A percentile compares a stretch with the other conserved stretches of the same genome.
Conservation (phyloP, 2,329 filamentous ascomycete species). For the Hymenotorrendiella dingleyae region DNA sequence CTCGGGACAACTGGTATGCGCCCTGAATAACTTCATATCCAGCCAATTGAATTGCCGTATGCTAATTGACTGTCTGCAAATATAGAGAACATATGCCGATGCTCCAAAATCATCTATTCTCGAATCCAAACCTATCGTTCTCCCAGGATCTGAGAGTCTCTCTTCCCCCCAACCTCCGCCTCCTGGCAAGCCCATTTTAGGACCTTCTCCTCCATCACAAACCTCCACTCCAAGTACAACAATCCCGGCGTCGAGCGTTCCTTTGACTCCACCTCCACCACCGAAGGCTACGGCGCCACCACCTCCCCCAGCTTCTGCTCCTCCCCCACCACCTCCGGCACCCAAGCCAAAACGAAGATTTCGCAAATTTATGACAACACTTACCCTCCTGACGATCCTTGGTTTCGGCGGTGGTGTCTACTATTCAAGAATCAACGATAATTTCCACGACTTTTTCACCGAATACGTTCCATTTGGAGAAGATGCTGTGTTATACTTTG, state of each 20-base stretch:
- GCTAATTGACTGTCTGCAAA: too few species aligned
- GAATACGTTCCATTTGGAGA: constrained; percentile 94
- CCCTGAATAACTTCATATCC: constrained; percentile 7
- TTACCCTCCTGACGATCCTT: constrained; percentile 69
- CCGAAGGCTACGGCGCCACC: constrained; percentile 30
- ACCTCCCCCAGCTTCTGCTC: constrained; percentile 30
- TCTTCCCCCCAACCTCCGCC: constrained; percentile 34
- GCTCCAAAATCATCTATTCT: constrained; percentile 44
- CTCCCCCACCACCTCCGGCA: constrained; percentile 35
- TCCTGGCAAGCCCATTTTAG: constrained; percentile 15
- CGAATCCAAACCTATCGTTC: constrained; percentile 43
- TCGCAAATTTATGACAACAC: constrained; percentile 67
- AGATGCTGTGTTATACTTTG: constrained; percentile 88
- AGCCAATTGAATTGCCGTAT: constrained; percentile 3
- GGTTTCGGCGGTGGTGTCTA: constrained; percentile 85
- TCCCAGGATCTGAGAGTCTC: constrained; percentile 42
- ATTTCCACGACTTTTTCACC: constrained; percentile 99
- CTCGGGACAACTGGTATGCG: constrained; percentile 33
- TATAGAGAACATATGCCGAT: constrained; percentile 52
- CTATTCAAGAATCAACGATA: constrained; percentile 90
- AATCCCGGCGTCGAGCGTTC: constrained; percentile 43
- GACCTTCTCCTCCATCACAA: neutral
- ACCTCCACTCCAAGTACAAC: constrained; percentile 31
- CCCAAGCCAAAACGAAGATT: constrained; percentile 56
- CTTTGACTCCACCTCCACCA: constrained; percentile 37